These are phyloP conservation scores for Ophiosphaerella herpotricha DNA, from an alignment of 2,329 filamentous ascomycete species.

Conservation along the genomic window DNA sequence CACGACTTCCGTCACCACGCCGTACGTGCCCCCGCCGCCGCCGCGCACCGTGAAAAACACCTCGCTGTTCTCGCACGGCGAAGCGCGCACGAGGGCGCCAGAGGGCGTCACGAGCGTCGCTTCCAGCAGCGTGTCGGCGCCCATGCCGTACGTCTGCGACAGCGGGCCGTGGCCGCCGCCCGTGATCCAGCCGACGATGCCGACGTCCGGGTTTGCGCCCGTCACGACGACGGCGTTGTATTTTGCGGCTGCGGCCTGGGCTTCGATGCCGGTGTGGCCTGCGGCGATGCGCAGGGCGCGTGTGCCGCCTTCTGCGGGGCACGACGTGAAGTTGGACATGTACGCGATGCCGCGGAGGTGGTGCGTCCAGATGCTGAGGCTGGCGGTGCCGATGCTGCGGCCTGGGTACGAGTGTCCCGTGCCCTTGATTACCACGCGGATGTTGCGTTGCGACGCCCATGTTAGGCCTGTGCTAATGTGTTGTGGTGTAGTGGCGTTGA, in stretches of 20 bases:
- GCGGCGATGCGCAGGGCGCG: slow-evolving; percentile 25
- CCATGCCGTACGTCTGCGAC: slow-evolving; percentile 44
- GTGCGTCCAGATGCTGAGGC: slow-evolving; percentile 35
- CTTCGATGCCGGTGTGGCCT: slow-evolving; percentile 24
- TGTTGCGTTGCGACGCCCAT: slow-evolving; percentile 25
- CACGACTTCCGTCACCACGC: slow-evolving; percentile 38
- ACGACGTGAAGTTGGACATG: slow-evolving; percentile 20
- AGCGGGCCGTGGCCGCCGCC: slow-evolving; percentile 48
- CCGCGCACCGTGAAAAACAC: slow-evolving; percentile 51
- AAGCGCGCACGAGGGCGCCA: slow-evolving; percentile 18
- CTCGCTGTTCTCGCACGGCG: slow-evolving; percentile 29
- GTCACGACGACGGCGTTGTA: slow-evolving; percentile 21
- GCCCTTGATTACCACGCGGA: slow-evolving; percentile 33
- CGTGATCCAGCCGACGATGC: slow-evolving; percentile 47
- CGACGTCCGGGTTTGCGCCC: slow-evolving; percentile 38
- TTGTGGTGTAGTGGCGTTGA: slow-evolving; percentile 28
- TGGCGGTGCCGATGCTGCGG: slow-evolving; percentile 22
- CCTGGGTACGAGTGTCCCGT: slow-evolving; percentile 35
- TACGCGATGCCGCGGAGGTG: slow-evolving; percentile 32
- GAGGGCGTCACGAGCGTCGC: slow-evolving; percentile 40
- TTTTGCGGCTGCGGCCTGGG: slow-evolving; percentile 18
- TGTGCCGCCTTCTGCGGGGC: slow-evolving; percentile 4
- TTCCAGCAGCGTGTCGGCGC: slow-evolving; percentile 43
- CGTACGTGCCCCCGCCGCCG: slow-evolving; percentile 50
- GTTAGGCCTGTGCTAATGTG: slow-evolving; percentile 25